Base-by-base conservation (phyloP, 306 rosid genomes). In the Albizia julibrissin region DNA sequence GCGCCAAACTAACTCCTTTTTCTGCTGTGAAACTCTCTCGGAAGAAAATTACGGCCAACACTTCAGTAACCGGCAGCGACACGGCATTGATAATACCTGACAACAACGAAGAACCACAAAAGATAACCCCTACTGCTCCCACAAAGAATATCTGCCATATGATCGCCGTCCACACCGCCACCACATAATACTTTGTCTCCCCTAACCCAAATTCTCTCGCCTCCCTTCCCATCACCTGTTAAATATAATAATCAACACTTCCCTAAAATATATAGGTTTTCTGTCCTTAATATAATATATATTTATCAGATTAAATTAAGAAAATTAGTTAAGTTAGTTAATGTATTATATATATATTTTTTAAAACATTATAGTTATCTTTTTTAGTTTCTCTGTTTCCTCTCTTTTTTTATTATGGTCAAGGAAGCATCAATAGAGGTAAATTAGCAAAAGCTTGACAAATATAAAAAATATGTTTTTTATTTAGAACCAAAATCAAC, bases 101-200 rank as follows among this genome's bases (percentile, higher is more conserved):
- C 1, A 93, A 47, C 56, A 93, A 69, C 33, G 98, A 93, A 0
- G 98, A 95, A 0, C 93, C 85, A 15, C 91, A 95, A 42, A 93
- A 95, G 62, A 93, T 85, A 49, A 95, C 82, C 68, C 97, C 98
- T 12, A 91, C 76, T 8, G 88, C 91, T 65, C 97, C 98, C 50
- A 95, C 19, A 87, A 91, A 95, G 88, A 93, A 95, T 43, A 44
- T 49, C 70, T 93, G 97, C 95, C 94, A 95, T 34, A 87, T 47
- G 26, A 94, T 71, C 16, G 92, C 91, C 66, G 85, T 85, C 68
- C 64, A 66, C 34, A 81, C 92, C 2, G 91, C 39, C 84, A 93
- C 85, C 46, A 86, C 75, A 21, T 93, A 94, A 72, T 91, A 94
- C 70, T 68, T 90, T 0, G 86, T 84, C 76, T 90, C 90, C 24